Conservation (phyloP, 345 rosid genomes). For the Lepidium africanum region DNA sequence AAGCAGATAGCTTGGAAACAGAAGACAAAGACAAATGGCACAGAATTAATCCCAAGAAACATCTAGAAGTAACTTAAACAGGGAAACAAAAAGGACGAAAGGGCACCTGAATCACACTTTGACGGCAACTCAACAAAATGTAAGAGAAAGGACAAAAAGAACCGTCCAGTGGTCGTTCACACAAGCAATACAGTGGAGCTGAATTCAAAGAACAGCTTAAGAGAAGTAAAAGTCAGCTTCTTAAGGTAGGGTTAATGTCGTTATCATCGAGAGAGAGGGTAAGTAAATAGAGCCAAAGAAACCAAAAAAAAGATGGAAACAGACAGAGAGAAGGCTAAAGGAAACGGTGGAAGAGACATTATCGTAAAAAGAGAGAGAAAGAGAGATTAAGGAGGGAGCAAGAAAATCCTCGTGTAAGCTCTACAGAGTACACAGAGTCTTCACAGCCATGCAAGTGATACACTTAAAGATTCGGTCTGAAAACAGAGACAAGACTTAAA, state of each 20-base stretch:
- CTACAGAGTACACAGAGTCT: slow-evolving; percentile 37
- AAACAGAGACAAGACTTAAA: slow-evolving; percentile 9
- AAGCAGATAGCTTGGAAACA: slow-evolving; percentile 1
- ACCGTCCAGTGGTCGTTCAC: slow-evolving; percentile 13
- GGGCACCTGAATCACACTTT: slow-evolving; percentile 29
- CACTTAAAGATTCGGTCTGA: slow-evolving; percentile 22
- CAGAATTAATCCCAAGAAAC: slow-evolving; percentile 3
- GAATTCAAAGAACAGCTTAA: neutral
- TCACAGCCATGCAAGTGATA: slow-evolving; percentile 55
- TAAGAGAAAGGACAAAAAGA: neutral
- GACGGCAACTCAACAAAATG: neutral
- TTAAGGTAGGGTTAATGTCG: slow-evolving; percentile 26
- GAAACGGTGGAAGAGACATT: slow-evolving; percentile 2
- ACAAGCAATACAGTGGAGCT: neutral
- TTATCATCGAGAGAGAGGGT: slow-evolving; percentile 17
- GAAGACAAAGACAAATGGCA: neutral
- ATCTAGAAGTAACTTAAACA: slow-evolving; percentile 1
- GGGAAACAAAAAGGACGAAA: slow-evolving; percentile 9
- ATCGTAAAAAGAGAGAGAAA: slow-evolving; percentile 6
- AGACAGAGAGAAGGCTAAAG: neutral
- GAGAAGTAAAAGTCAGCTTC: neutral
- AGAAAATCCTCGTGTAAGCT: slow-evolving; percentile 55
- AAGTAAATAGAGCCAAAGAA: slow-evolving; percentile 22
- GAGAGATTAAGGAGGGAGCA: slow-evolving; percentile 27
- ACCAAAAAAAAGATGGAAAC: neutral